These are phyloP conservation scores for Chlamydomonas sp. DNA, from an alignment of 139 green algal species.

Conservation along the genomic window DNA sequence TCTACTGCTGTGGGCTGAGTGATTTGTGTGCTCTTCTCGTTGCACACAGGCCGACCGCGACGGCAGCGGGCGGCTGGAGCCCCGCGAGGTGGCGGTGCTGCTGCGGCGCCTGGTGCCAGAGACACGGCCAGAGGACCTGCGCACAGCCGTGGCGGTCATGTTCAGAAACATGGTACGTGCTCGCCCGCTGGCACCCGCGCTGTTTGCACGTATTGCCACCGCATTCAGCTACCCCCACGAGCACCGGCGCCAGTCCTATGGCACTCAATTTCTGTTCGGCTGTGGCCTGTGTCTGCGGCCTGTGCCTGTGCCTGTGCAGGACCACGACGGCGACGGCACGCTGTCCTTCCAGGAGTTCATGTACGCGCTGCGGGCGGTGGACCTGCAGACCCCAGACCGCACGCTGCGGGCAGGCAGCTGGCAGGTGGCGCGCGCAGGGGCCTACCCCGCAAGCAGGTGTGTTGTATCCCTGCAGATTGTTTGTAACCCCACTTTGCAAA, in stretches of 20 bases:
- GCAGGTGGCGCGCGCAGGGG: neutral
- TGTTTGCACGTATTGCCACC: neutral
- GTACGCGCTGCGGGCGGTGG: constrained; percentile 27
- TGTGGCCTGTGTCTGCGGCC: too few species aligned
- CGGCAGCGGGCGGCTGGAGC: constrained; percentile 36
- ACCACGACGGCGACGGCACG: constrained; percentile 23
- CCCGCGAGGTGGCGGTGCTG: constrained; percentile 19
- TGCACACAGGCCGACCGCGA: constrained; percentile 11
- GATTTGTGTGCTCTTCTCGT: too few species aligned
- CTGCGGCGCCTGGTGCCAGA: constrained; percentile 25
- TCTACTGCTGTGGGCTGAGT: too few species aligned
- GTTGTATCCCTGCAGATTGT: too few species aligned
- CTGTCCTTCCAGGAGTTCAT: constrained; percentile 24
- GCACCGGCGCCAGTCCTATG: too few species aligned
- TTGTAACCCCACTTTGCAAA: too few species aligned
- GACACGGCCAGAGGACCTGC: neutral
- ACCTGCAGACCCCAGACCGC: constrained; percentile 41
- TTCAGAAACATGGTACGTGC: constrained; percentile 21
- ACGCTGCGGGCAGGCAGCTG: constrained; percentile 30
- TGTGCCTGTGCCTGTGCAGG: neutral
- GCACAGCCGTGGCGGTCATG: constrained; percentile 19
- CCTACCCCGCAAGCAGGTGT: neutral
- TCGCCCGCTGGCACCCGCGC: neutral
- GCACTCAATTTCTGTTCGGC: too few species aligned
- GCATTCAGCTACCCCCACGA: too few species aligned